phyloP scores from a whole-genome alignment of 768 basidiomycete genomes.

The Glaciozyma antarctica region DNA sequence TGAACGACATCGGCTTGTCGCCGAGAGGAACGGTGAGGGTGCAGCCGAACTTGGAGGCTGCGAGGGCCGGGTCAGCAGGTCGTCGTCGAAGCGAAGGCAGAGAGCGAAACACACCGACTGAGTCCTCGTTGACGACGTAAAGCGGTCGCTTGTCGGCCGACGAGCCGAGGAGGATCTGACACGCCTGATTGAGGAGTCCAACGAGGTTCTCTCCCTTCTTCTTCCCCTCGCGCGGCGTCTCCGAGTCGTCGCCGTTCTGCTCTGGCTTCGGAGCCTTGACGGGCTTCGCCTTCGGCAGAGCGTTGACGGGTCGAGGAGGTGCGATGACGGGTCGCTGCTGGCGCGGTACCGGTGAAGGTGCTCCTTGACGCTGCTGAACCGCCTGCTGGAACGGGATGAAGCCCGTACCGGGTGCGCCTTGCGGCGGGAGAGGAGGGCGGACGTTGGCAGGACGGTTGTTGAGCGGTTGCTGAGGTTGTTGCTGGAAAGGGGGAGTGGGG shows the following conservation, averaged over 20 bases:
- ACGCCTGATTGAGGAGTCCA: background rate
- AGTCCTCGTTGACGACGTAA: background rate
- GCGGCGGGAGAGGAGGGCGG: background rate
- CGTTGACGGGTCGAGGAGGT: background rate
- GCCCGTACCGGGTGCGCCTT: background rate
- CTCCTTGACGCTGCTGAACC: background rate
- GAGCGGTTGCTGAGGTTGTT: background rate
- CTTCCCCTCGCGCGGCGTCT: background rate
- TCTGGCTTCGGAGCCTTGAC: too few species aligned
- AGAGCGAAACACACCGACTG: background rate
- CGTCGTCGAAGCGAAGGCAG: background rate
- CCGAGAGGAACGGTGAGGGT: background rate
- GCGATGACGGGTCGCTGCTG: background rate
- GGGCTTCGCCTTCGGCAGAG: background rate
- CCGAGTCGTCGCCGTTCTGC: background rate
- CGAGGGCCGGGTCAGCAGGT: background rate
- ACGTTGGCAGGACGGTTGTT: background rate
- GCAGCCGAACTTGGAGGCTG: background rate
- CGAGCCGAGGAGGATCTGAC: background rate
- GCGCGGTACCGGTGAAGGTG: background rate
- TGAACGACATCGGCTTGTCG: background rate
- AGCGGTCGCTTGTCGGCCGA: background rate
- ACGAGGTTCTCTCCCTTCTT: background rate
- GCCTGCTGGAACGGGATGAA: background rate
- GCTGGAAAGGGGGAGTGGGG: background rate